Evolutionary conservation across 768 basidiomycete species (phyloP), one percentile per base, ranked within the genome.

Genomic region (Tylopilus intermedius): DNA sequence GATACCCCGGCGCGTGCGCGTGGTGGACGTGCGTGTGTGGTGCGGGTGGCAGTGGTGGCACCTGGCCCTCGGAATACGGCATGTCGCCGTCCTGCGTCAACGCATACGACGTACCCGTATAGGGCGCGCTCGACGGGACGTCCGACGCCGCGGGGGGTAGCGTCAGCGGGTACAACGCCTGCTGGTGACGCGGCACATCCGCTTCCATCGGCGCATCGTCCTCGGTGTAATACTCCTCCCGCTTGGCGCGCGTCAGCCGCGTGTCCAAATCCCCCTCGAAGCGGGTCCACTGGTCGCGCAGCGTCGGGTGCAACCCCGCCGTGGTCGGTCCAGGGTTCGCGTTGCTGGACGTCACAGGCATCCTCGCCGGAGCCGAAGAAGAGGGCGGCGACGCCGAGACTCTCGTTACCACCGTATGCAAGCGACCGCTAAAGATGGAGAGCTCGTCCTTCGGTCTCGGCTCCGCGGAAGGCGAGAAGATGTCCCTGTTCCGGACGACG

Each of bases 381-480:
- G 15, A 11, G 4, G 13, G 4, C 15, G 11, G 33, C 11, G 33
- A 5, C 10, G 72, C 47, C 5, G 72, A 51, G 1, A 63, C 61
- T 51, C 79, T 80, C 0, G 80, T 82, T 8, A 73, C 71, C 22
- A 88, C 72, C 0, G 80, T 85, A 54, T 85, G 79, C 9, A 82
- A 87, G 60, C 81, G 79, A n/a, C 88, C 88, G 45, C 85, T 81
- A 65, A 89, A 89, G 24, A 89, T 86, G 6, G 81, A 79, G 22
- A 90, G 68, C 61, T 88, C 86, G 62, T 89, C 87, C 50, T 81
- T 77, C n/a, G 71, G 67, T 37, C 76, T 78, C 24, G 71, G 68
- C 10, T 65, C 56, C 11, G 69, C 56, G 0, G 82, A 78, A 8
- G 78, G 72, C 21, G 74, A 71, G 66, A 88, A 87, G 27, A 85